Conservation (phyloP, 352 stramenopile species). For the Phytophthora megakarya region DNA sequence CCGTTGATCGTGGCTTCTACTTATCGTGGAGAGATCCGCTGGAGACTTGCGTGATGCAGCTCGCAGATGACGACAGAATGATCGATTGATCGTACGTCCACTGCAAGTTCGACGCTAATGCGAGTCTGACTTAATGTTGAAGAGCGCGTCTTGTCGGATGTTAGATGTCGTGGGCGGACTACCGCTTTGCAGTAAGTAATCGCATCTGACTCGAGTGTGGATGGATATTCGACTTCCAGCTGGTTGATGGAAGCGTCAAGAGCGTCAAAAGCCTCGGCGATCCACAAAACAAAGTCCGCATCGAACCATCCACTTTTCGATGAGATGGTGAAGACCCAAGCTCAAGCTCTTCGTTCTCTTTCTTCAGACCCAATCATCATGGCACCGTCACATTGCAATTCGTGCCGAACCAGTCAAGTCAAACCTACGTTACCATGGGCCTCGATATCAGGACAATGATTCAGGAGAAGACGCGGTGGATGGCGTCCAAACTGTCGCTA, state of each 20-base stretch:
- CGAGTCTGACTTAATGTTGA: conserved; percentile 19
- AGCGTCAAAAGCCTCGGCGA: conserved; percentile 12
- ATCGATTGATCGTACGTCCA: conserved; percentile 7
- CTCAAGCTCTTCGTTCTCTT: neutral
- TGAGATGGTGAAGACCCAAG: conserved; percentile 10
- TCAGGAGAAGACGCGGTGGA: conserved; percentile 37
- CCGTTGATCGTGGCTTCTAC: no score
- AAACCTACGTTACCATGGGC: conserved; percentile 14
- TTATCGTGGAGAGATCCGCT: no score
- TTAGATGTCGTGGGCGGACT: neutral
- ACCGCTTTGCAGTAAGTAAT: conserved; percentile 15
- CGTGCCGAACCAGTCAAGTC: conserved; percentile 8
- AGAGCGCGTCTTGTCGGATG: conserved; percentile 5
- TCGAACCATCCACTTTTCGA: conserved; percentile 19
- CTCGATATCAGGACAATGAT: conserved; percentile 31
- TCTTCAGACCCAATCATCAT: conserved; percentile 10
- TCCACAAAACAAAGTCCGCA: conserved; percentile 17
- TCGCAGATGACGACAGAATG: conserved; percentile 14
- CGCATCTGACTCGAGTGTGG: conserved; percentile 13
- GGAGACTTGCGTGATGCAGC: conserved; percentile 8
- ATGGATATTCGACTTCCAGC: conserved; percentile 27
- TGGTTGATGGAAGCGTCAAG: conserved; percentile 7
- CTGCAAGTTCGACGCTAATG: conserved; percentile 1
- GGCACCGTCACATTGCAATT: conserved; percentile 31
- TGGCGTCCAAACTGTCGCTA: conserved; percentile 36